phyloP scores from a whole-genome alignment of 2,329 filamentous ascomycete genomes.

The Gliomastix tumulicola region DNA sequence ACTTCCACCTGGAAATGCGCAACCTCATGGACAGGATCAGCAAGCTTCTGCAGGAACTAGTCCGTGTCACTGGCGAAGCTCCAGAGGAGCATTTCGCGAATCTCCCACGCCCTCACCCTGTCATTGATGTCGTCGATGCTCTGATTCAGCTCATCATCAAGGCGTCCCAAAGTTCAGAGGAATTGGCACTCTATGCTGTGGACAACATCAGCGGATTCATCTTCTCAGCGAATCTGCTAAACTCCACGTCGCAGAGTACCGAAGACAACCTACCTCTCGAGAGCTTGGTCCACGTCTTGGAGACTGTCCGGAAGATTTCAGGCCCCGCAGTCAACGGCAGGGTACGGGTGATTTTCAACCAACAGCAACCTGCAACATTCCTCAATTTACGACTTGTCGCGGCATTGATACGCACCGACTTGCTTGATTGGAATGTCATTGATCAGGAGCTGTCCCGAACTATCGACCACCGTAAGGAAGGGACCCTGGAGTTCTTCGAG shows the following conservation, averaged over 20 bases:
- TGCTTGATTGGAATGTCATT: constrained; percentile 57
- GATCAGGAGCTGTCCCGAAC: constrained; percentile 69
- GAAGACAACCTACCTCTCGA: constrained; percentile 53
- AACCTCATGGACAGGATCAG: constrained; percentile 46
- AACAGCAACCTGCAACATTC: constrained; percentile 48
- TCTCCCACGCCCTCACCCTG: constrained; percentile 49
- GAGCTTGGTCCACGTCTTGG: constrained; percentile 54
- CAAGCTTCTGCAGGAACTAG: constrained; percentile 51
- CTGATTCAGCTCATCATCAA: constrained; percentile 57
- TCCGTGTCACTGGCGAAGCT: constrained; percentile 44
- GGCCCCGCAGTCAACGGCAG: constrained; percentile 46
- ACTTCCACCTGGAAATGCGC: constrained; percentile 44
- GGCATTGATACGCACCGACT: constrained; percentile 51
- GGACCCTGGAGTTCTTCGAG: constrained; percentile 72
- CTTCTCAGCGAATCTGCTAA: too few species aligned
- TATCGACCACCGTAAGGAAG: constrained; percentile 62
- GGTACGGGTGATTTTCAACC: constrained; percentile 48
- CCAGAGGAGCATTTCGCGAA: constrained; percentile 54
- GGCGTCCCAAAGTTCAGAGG: constrained; percentile 53
- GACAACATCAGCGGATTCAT: constrained; percentile 52
- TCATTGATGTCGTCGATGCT: constrained; percentile 57
- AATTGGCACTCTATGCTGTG: constrained; percentile 50
- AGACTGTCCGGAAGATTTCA: constrained; percentile 53
- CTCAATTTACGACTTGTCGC: constrained; percentile 51
- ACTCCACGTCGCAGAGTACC: too few species aligned